A percentile compares a stretch with the other conserved stretches of the same genome.
phyloP scores from a whole-genome alignment of 805 yeast species.

The Blastobotrys peoriensis region DNA sequence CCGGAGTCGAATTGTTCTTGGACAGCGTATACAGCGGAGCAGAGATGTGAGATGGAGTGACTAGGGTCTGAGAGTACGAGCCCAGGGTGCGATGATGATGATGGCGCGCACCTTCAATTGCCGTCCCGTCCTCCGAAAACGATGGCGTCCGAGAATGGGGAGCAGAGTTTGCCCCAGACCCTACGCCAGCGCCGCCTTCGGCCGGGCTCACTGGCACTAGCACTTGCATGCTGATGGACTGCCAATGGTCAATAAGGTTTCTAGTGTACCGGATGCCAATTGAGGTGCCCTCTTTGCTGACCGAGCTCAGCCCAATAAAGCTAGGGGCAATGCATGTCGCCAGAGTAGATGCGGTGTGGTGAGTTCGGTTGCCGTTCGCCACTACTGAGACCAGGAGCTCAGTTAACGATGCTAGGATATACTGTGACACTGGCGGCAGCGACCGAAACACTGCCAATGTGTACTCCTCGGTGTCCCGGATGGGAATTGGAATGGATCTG shows the following conservation, averaged over 20 bases:
- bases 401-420: slow-evolving; percentile 36
- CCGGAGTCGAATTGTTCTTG: slow-evolving; percentile 6
- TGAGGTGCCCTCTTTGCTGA: slow-evolving; percentile 42
- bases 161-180: background rate
- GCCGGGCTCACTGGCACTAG: background rate
- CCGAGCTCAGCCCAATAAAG: slow-evolving; percentile 46
- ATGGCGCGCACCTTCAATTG: background rate
- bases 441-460: slow-evolving; percentile 30
- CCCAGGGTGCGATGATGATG: background rate
- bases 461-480: slow-evolving; percentile 43
- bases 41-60: slow-evolving; percentile 5
- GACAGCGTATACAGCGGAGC: background rate
- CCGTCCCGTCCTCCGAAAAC: background rate
- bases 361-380: slow-evolving; percentile 33
- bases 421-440: slow-evolving; percentile 16
- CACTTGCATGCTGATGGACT: slow-evolving; percentile 20
- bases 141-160: background rate
- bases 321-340: slow-evolving; percentile 49
- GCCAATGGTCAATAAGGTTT: slow-evolving; percentile 50
- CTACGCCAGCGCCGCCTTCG: background rate
- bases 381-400: slow-evolving; percentile 43
- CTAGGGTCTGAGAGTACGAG: background rate
- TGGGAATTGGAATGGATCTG: slow-evolving; percentile 45
- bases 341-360: slow-evolving; percentile 35
- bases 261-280: slow-evolving; percentile 50